Evolutionary conservation across 306 rosid genomes (phyloP).

Genomic region (Glycine tomentella): DNA sequence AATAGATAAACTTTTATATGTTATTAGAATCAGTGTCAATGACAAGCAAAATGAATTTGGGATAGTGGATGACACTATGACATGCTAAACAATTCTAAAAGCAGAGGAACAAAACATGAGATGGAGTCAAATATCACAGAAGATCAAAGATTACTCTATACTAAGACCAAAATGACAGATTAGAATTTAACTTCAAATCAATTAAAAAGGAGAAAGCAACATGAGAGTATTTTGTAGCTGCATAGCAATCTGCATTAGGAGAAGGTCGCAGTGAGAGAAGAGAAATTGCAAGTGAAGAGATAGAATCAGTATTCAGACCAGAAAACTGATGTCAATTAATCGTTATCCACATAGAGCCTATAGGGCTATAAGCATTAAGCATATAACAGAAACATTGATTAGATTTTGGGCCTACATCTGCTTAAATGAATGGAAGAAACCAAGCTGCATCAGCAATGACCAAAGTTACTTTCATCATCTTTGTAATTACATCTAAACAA

Average conservation of each 20-base stretch:
- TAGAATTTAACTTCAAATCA: background rate
- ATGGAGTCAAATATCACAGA: background rate
- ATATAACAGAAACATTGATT: slow-evolving; percentile 2
- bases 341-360: background rate
- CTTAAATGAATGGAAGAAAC: slow-evolving; percentile 11
- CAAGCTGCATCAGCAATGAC: slow-evolving; percentile 17
- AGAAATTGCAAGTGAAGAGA: background rate
- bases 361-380: background rate
- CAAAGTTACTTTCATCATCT: slow-evolving; percentile 21
- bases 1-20: background rate
- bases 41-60: slow-evolving; percentile 30
- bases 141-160: background rate
- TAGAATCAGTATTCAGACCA: slow-evolving; percentile 9
- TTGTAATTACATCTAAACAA: slow-evolving; percentile 27
- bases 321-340: background rate
- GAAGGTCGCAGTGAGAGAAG: slow-evolving; percentile 14
- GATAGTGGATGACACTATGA: background rate
- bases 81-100: too few relatives aligned
- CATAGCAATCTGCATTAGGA: background rate
- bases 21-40: slow-evolving; percentile 25
- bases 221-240: slow-evolving; percentile 1
- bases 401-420: background rate
- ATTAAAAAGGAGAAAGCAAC: slow-evolving; percentile 9
- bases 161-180: background rate
- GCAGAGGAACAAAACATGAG: slow-evolving; percentile 12